These are phyloP conservation scores for Phylloporus sp. DNA, from an alignment of 1,284 basidiomycete genomes.

Conservation along the genomic window DNA sequence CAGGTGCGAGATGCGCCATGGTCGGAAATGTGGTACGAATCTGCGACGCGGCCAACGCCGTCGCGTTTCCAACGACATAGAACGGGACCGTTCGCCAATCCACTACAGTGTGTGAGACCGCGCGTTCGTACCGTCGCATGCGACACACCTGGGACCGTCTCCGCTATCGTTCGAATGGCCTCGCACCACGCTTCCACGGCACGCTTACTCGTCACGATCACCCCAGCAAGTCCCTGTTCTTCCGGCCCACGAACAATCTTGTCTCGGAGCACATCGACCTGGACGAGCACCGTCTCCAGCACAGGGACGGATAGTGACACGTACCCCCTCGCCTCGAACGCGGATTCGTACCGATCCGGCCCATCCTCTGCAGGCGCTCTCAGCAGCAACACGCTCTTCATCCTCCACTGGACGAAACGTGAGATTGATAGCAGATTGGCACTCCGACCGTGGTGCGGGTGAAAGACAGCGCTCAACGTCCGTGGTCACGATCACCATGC, in stretches of 20 bases:
- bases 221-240: conserved; percentile 48
- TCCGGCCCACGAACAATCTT: conserved; percentile 47
- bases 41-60: conserved; percentile 50
- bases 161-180: conserved; percentile 37
- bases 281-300: conserved; percentile 62
- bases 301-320: conserved; percentile 61
- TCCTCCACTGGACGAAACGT: neutral
- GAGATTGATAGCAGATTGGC: neutral
- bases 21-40: conserved; percentile 39
- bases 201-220: conserved; percentile 75
- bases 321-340: conserved; percentile 50
- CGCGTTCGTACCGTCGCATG: neutral
- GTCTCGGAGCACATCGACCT: conserved; percentile 49
- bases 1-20: conserved; percentile 35
- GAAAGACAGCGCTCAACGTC: no score
- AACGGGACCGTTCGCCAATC: conserved; percentile 64
- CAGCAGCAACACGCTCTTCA: conserved; percentile 55
- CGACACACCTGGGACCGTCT: conserved; percentile 19
- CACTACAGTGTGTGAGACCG: conserved; percentile 19
- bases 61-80: conserved; percentile 75
- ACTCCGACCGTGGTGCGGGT: no score
- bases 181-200: conserved; percentile 69
- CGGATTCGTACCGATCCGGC: conserved; percentile 56
- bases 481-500: conserved; percentile 7
- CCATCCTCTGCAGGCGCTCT: conserved; percentile 48